phyloP scores from a whole-genome alignment of 2,329 filamentous ascomycete genomes.

The Pleurostoma richardsiae region DNA sequence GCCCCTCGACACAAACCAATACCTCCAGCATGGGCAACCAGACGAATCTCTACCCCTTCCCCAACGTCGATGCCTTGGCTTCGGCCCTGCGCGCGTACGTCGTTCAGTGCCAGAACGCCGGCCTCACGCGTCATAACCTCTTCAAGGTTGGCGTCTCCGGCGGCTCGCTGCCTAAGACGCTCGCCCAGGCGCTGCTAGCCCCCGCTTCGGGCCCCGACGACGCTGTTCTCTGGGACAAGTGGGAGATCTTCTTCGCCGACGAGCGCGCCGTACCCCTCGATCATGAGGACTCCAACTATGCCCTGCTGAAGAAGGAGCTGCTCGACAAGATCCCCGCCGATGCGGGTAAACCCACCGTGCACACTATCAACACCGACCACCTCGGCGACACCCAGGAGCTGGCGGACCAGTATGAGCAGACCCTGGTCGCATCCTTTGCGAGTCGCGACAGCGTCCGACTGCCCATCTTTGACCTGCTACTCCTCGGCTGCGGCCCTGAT shows the following conservation, averaged over 20 bases:
- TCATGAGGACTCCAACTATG: slow-evolving; percentile 92
- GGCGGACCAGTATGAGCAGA: slow-evolving; percentile 89
- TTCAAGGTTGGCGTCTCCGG: slow-evolving; percentile 95
- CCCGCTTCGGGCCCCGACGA: slow-evolving; percentile 48
- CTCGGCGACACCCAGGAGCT: slow-evolving; percentile 83
- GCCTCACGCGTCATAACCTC: slow-evolving; percentile 70
- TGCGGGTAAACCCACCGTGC: slow-evolving; percentile 64
- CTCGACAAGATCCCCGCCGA: slow-evolving; percentile 78
- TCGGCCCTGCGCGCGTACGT: slow-evolving; percentile 76
- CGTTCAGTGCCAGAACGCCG: slow-evolving; percentile 73
- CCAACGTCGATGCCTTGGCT: slow-evolving; percentile 64
- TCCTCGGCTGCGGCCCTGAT: slow-evolving; percentile 91
- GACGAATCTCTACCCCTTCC: slow-evolving; percentile 76
- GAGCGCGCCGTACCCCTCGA: slow-evolving; percentile 91
- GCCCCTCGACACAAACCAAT: too few relatives aligned
- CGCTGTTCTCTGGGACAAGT: slow-evolving; percentile 72
- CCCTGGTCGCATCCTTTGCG: slow-evolving; percentile 79
- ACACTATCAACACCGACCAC: slow-evolving; percentile 63
- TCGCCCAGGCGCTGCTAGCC: slow-evolving; percentile 77
- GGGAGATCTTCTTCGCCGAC: slow-evolving; percentile 98
- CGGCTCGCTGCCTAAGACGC: slow-evolving; percentile 83
- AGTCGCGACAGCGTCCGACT: slow-evolving; percentile 90
- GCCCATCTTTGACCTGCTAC: slow-evolving; percentile 89
- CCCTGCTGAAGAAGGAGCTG: slow-evolving; percentile 78
- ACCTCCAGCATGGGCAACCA: slow-evolving; percentile 46